Evolutionary conservation across 306 rosid species (phyloP).

Genomic region (Cicer chorassanicum): DNA sequence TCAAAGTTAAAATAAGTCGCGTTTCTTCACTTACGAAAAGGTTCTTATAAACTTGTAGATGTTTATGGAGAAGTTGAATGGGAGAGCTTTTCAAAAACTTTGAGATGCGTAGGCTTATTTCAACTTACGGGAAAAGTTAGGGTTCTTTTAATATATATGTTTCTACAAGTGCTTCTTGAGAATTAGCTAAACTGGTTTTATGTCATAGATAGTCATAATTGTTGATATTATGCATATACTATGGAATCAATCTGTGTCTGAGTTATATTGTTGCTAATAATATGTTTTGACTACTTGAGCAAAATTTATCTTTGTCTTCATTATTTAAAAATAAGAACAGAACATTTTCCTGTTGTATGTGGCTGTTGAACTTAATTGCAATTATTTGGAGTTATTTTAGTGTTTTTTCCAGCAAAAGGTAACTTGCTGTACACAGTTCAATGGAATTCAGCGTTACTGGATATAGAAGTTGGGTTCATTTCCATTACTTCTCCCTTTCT

Average conservation of each 20-base stretch:
- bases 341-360: background rate
- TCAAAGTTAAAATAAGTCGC: background rate
- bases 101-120: background rate
- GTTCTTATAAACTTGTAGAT: background rate
- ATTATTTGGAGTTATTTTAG: conserved; percentile 13
- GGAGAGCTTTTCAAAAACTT: background rate
- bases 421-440: conserved; percentile 9
- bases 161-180: background rate
- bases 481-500: background rate
- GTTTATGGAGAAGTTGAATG: background rate
- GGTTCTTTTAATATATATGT: background rate
- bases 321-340: background rate
- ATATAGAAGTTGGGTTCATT: conserved; percentile 36
- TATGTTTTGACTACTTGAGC: conserved; percentile 26
- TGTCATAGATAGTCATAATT: conserved; percentile 20
- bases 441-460: conserved; percentile 8
- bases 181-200: background rate
- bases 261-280: conserved; percentile 5
- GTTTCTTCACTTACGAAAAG: background rate
- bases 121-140: too few species aligned
- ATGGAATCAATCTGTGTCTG: conserved; percentile 23
- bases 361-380: background rate
- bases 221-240: conserved; percentile 24
- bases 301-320: conserved; percentile 1
- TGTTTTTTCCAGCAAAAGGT: conserved; percentile 10